Evolutionary conservation across 768 basidiomycete species (phyloP).

Genomic region (Calocybe indica): DNA sequence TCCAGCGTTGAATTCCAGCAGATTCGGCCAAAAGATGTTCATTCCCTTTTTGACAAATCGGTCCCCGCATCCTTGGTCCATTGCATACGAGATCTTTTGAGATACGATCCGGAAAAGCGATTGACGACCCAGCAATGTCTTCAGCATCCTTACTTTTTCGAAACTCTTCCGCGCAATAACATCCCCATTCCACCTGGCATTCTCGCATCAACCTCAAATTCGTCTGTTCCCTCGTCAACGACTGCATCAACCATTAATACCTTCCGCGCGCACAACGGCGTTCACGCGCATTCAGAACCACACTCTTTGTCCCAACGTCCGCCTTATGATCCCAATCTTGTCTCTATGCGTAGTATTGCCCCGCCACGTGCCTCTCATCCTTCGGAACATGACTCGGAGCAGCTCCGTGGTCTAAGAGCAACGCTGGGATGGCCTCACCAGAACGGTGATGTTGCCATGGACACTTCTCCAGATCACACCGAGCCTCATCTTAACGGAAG

Average conservation of each 20-base stretch:
- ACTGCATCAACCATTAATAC: constrained; percentile 27
- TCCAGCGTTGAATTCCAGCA: not conserved
- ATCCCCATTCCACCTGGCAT: constrained; percentile 57
- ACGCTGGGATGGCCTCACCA: not conserved
- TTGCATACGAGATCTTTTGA: constrained; percentile 87
- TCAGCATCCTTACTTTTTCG: constrained; percentile 83
- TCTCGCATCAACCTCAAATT: constrained; percentile 31
- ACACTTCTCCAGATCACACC: constrained; percentile 46
- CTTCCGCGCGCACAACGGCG: constrained; percentile 20
- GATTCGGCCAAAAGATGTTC: constrained; percentile 62
- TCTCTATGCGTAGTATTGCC: constrained; percentile 33
- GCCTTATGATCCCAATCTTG: constrained; percentile 21
- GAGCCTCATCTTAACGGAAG: constrained; percentile 29
- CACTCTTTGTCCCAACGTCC: constrained; percentile 4
- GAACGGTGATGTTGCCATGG: constrained; percentile 55
- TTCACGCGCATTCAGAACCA: constrained; percentile 5
- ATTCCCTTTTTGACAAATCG: constrained; percentile 68
- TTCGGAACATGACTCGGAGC: too few relatives aligned
- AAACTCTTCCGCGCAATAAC: constrained; percentile 64
- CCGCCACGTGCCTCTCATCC: too few relatives aligned
- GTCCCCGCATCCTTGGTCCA: constrained; percentile 81
- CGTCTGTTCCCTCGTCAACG: constrained; percentile 24
- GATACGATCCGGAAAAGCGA: constrained; percentile 85
- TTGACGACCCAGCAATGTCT: constrained; percentile 85
- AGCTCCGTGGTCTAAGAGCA: too few relatives aligned